A percentile compares a stretch with the other conserved stretches of the same genome.
phyloP scores from a whole-genome alignment of 305 asterid species.

The Fraxinus greggii region DNA sequence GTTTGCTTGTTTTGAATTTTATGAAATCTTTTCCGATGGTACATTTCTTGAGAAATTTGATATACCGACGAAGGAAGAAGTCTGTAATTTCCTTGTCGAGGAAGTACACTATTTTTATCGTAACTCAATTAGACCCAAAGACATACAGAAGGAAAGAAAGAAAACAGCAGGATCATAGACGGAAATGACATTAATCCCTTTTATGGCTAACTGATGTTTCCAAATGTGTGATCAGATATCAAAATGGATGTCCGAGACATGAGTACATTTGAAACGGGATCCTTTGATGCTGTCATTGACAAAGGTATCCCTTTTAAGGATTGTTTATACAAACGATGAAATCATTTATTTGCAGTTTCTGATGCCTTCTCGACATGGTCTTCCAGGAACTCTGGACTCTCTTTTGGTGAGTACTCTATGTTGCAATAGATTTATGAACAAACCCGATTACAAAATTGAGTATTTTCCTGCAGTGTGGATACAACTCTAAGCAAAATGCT shows the following conservation, averaged over 20 bases:
- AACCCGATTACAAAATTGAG: conserved; percentile 21
- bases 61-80: not conserved
- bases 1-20: not conserved
- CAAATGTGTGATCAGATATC: conserved; percentile 50
- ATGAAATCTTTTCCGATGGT: not conserved
- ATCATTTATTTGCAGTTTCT: conserved; percentile 27
- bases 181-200: not conserved
- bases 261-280: conserved; percentile 50
- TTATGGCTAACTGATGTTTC: conserved; percentile 13
- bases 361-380: conserved; percentile 32
- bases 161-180: not conserved
- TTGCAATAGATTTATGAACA: conserved; percentile 3
- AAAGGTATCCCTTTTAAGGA: conserved; percentile 49
- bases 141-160: not conserved
- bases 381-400: conserved; percentile 75
- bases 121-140: not conserved
- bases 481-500: conserved; percentile 59
- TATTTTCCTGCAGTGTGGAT: conserved; percentile 55
- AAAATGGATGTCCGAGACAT: conserved; percentile 67
- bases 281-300: conserved; percentile 63
- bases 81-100: not conserved
- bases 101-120: not conserved
- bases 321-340: conserved; percentile 18
- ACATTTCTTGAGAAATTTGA: not conserved
- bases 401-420: conserved; percentile 56